Conservation (phyloP, 1,284 basidiomycete genomes). For the Ustilago sp. region DNA sequence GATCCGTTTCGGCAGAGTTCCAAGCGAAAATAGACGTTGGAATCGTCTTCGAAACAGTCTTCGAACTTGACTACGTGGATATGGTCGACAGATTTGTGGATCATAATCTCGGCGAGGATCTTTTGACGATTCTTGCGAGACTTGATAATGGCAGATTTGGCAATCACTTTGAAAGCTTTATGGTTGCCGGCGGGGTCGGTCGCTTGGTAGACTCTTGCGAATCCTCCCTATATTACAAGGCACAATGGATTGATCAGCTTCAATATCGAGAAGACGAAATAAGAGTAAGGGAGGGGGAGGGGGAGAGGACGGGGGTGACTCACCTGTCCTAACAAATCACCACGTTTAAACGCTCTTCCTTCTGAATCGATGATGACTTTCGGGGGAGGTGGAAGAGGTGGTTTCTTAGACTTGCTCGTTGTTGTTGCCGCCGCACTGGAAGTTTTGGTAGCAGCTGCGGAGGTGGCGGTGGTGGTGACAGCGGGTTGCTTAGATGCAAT, state of each 20-base stretch:
- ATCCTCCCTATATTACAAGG: slow-evolving; percentile 65
- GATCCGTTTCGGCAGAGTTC: slow-evolving; percentile 89
- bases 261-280: neutral
- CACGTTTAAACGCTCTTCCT: slow-evolving; percentile 54
- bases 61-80: slow-evolving; percentile 92
- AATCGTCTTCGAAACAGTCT: slow-evolving; percentile 94
- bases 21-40: slow-evolving; percentile 96
- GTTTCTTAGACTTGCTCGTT: slow-evolving; percentile 53
- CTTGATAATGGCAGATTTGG: slow-evolving; percentile 69
- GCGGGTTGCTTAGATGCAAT: slow-evolving; percentile 20
- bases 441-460: slow-evolving; percentile 16
- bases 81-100: slow-evolving; percentile 89
- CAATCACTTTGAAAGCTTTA: slow-evolving; percentile 71
- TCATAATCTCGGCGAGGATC: slow-evolving; percentile 99
- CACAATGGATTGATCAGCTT: neutral
- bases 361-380: slow-evolving; percentile 62
- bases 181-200: slow-evolving; percentile 61
- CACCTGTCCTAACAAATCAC: slow-evolving; percentile 61
- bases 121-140: slow-evolving; percentile 71
- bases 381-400: slow-evolving; percentile 62
- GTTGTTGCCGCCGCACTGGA: neutral
- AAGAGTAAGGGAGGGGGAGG: neutral
- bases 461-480: slow-evolving; percentile 11
- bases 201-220: slow-evolving; percentile 68
- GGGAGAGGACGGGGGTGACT: slow-evolving; percentile 5